phyloP scores from a whole-genome alignment of 805 yeast genomes.

The Phaffomyces thermotolerans region DNA sequence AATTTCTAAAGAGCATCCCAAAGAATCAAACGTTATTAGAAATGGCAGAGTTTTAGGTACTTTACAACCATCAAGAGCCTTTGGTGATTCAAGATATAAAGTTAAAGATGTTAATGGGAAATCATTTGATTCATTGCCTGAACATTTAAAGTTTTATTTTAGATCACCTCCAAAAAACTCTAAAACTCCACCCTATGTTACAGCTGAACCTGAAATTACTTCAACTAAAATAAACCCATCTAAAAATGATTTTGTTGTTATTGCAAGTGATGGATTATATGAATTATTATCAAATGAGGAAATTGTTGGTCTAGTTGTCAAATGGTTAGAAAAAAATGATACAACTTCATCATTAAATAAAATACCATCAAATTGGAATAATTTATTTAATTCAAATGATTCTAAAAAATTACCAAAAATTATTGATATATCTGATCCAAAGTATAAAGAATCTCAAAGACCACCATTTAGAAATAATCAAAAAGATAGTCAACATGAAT shows the following conservation, averaged over 20 bases:
- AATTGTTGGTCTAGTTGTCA: constrained; percentile 83
- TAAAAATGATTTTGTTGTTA: constrained; percentile 76
- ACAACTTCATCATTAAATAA: constrained; percentile 5
- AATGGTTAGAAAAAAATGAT: constrained; percentile 76
- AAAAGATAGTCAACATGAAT: constrained; percentile 29
- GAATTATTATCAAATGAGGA: constrained; percentile 91
- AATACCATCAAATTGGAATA: constrained; percentile 13
- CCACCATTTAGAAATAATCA: constrained; percentile 63
- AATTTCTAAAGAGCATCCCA: constrained; percentile 82
- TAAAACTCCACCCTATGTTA: constrained; percentile 92
- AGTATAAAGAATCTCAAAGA: constrained; percentile 50
- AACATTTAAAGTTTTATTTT: constrained; percentile 75
- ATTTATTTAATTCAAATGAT: constrained; percentile 16
- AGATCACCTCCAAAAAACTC: constrained; percentile 64
- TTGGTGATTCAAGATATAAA: constrained; percentile 95
- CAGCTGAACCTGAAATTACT: constrained; percentile 91
- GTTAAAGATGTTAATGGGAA: constrained; percentile 49
- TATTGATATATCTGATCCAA: constrained; percentile 50
- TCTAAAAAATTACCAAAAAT: constrained; percentile 54
- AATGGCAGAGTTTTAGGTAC: constrained; percentile 90
- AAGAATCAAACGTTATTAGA: constrained; percentile 66
- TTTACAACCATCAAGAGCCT: constrained; percentile 91
- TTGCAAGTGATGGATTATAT: constrained; percentile 92
- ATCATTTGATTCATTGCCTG: constrained; percentile 52
- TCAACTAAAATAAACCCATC: constrained; percentile 66